Evolutionary conservation across 345 rosid genomes (phyloP), one percentile per base, ranked within the genome.

Genomic region (Syzygium aromaticum): DNA sequence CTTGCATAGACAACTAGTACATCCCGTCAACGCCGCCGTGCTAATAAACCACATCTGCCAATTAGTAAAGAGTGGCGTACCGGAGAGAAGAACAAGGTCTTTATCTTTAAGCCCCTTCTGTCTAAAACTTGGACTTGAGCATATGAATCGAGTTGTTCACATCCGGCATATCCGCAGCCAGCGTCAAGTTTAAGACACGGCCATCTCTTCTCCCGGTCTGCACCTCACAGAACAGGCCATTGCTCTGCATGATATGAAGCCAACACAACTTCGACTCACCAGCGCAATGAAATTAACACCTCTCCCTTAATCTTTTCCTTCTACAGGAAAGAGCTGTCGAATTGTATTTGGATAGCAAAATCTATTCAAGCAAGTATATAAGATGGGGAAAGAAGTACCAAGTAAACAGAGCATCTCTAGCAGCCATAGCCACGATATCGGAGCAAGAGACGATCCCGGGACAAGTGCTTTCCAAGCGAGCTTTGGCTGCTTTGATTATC

Each of bases 1-100:
- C 8, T 22, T 8, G 59, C 59, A 40, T 40, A 40, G 43, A 40
- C 43, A 40, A 40, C 43, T 40, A 4, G 43, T 40, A 40, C 43
- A 40, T 40, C 43, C 43, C 43, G 6, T 4, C 43, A 5, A 40
- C 43, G 43, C 43, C 43, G 1, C 33, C n/a, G 33, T 6, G 90
- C 7, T 59, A n/a, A 59, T 59, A 59, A 59, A 59, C 27, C 64
- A 59, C 30, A 59, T 25, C 28, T 59, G 30, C 64, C 2, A 28
- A 59, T 13, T 25, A 59, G 7, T 27, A 59, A 25, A 88, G 92
- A 87, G 77, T 28, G 46, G 61, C 83, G 21, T 46, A 92, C 95
- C 93, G 49, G 91, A 91, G 63, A 96, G 96, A 92, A 96, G 98
- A 73, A 95, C 97, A n/a, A 96, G 95, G 86, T 96, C 98, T 86